These are phyloP conservation scores for Oxyria digyna DNA, from an alignment of 148 eudicot genomes.

Conservation along the genomic window DNA sequence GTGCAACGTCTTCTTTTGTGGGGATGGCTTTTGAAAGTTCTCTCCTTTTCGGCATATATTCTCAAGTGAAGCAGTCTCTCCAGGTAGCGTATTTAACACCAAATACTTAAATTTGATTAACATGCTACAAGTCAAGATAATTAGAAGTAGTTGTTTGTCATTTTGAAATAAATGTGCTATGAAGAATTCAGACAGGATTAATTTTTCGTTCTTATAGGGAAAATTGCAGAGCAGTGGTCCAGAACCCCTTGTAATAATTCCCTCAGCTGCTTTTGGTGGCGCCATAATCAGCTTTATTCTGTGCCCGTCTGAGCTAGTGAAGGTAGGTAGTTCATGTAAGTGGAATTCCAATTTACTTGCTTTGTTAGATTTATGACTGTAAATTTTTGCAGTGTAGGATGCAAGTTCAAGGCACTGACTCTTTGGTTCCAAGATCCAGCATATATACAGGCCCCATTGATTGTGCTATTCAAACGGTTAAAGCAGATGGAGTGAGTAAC, in stretches of 20 bases:
- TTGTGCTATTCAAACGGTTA: conserved; percentile 61
- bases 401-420: conserved; percentile 92
- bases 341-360: conserved; percentile 1
- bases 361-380: conserved; percentile 20
- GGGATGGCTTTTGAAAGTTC: conserved; percentile 95
- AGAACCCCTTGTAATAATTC: conserved; percentile 48
- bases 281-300: conserved; percentile 66
- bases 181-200: background rate
- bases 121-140: background rate
- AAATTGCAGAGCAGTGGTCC: conserved; percentile 47
- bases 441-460: conserved; percentile 59
- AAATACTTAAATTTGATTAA: background rate
- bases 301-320: conserved; percentile 75
- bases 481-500: conserved; percentile 67
- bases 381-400: conserved; percentile 82
- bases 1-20: conserved; percentile 79
- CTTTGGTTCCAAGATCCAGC: conserved; percentile 41
- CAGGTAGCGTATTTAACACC: conserved; percentile 33
- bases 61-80: conserved; percentile 62
- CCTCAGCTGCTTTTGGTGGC: conserved; percentile 75
- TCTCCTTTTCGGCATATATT: conserved; percentile 79
- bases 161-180: background rate
- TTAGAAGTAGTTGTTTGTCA: background rate
- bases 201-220: conserved; percentile 25
- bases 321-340: conserved; percentile 32